Evolutionary conservation across 495 filamentous ascomycete species (phyloP), one percentile per base, ranked within the genome.

Genomic region (Tirmania nivea): DNA sequence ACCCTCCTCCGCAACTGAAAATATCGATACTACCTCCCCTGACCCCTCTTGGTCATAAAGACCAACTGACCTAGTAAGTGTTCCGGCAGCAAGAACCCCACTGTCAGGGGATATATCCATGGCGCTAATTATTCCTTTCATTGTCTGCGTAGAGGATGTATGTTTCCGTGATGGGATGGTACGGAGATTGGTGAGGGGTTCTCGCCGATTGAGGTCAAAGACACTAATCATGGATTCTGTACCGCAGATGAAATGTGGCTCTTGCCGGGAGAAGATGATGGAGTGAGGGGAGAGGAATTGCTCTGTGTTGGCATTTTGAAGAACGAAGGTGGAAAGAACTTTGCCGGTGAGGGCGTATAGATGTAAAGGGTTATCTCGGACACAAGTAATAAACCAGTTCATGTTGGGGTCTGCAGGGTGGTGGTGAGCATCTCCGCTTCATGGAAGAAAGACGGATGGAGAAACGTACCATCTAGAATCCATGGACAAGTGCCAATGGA

Each of bases 71-170:
- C 89, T 67, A 7, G 78, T 81, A 65, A 83, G 83, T 1, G 86
- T 94, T 1, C 87, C 90, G 0, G 84, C 87, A 2, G 84, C 88
- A 3, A 95, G 67, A 2, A 93, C 69, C 3, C 62, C 61, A 10
- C 49, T 59, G 6, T 51, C 51, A 31, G 51, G 21, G 4, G 56
- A 59, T 9, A 64, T 52, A 7, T 64, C 64, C 39, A 97, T 65
- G 0, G 83, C 78, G 3, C 80, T 82, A 1, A 95, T 70, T 45
- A 83, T 79, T 1, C 90, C 90, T 55, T 82, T 84, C 79, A 92
- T 90, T 9, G 86, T 86, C 10, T 81, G 68, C 12, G 79, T 79
- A 16, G 78, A 78, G 25, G 76, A 69, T 51, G 81, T 73, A 60
- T 81, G 81, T 8, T 77, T 70, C 56, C 81, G 79, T n/a, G 79